phyloP scores from a whole-genome alignment of 2,329 filamentous ascomycete genomes.

The Aspergillus sp. region DNA sequence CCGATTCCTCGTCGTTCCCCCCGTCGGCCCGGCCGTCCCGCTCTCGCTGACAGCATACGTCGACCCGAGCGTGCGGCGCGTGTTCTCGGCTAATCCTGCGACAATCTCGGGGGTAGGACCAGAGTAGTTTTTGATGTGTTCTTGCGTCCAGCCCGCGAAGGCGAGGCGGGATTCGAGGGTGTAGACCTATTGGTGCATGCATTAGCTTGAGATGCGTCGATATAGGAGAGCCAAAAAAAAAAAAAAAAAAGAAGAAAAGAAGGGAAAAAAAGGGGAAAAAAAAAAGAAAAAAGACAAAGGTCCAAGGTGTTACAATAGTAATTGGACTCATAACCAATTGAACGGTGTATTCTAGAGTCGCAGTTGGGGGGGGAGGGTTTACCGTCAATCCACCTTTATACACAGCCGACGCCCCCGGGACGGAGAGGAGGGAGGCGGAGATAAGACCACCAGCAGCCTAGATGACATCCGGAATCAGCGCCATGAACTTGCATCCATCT shows the following conservation, averaged over 20 bases:
- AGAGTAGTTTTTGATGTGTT: slow-evolving; percentile 56
- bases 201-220: neutral
- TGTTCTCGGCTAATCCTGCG: slow-evolving; percentile 59
- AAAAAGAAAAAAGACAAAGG: no score
- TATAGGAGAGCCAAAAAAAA: no score
- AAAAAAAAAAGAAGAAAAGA: no score
- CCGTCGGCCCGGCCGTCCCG: slow-evolving; percentile 68
- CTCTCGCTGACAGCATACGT: slow-evolving; percentile 65
- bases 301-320: no score
- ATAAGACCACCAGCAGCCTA: slow-evolving; percentile 67
- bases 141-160: slow-evolving; percentile 65
- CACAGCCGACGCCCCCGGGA: slow-evolving; percentile 61
- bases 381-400: slow-evolving; percentile 67
- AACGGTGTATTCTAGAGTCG: no score
- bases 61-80: slow-evolving; percentile 58
- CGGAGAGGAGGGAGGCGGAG: slow-evolving; percentile 61
- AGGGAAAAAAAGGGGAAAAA: no score
- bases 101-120: slow-evolving; percentile 65
- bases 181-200: slow-evolving; percentile 49
- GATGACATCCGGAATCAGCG: no score
- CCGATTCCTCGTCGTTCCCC: slow-evolving; percentile 60
- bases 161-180: slow-evolving; percentile 62
- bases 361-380: neutral
- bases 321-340: no score
- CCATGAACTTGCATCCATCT: no score